A percentile compares a stretch with the other conserved stretches of the same genome.
These are phyloP conservation scores for Ogataea pilisensis DNA, from an alignment of 805 yeast genomes.

Conservation along the genomic window DNA sequence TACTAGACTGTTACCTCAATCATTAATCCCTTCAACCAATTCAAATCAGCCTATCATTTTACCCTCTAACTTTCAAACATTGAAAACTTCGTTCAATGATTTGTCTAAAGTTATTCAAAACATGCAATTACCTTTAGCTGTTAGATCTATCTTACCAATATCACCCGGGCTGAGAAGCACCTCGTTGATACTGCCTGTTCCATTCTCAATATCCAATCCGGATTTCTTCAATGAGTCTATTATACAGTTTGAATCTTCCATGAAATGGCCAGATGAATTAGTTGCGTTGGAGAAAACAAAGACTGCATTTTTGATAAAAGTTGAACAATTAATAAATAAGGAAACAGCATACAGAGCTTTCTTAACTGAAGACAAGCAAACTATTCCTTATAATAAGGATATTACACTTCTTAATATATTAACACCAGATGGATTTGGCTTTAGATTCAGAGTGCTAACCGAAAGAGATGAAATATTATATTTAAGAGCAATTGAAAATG, in stretches of 20 bases:
- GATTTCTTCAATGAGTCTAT: constrained; percentile 78
- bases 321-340: constrained; percentile 43
- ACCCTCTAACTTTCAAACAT: constrained; percentile 38
- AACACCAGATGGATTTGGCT: constrained; percentile 89
- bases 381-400: constrained; percentile 61
- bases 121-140: constrained; percentile 61
- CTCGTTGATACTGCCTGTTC: constrained; percentile 74
- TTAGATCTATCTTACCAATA: constrained; percentile 69
- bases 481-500: constrained; percentile 64
- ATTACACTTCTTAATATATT: constrained; percentile 58
- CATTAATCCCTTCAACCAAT: constrained; percentile 54
- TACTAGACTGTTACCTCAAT: constrained; percentile 51
- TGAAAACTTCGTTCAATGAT: constrained; percentile 49
- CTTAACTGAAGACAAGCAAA: constrained; percentile 58
- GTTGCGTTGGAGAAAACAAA: constrained; percentile 83
- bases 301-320: constrained; percentile 78
- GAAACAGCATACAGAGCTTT: constrained; percentile 54
- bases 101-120: constrained; percentile 44
- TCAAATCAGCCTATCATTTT: constrained; percentile 44
- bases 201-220: constrained; percentile 70
- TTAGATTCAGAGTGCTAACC: constrained; percentile 68
- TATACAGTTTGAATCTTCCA: constrained; percentile 82
- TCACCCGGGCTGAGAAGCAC: constrained; percentile 74
- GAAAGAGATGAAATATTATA: constrained; percentile 81
- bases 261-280: constrained; percentile 95